Conservation (phyloP, 805 yeast species). For the Candida glaebosa region DNA sequence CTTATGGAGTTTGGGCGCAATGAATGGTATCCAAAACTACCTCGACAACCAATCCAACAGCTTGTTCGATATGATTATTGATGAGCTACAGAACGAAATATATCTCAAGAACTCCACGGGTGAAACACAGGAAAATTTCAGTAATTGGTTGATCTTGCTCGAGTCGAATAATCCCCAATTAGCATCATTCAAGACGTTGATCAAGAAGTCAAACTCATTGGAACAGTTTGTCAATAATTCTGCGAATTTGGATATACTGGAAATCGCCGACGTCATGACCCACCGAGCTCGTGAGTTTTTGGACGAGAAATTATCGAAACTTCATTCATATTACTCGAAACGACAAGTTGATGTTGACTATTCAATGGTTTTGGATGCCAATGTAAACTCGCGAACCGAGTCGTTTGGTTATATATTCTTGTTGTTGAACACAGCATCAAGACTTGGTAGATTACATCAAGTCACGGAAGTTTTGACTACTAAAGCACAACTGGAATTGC, state of each 20-base stretch:
- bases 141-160: conserved; percentile 21
- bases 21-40: conserved; percentile 47
- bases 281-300: conserved; percentile 29
- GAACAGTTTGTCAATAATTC: conserved; percentile 55
- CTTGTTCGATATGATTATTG: conserved; percentile 69
- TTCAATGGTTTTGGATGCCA: conserved; percentile 29
- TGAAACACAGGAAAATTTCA: conserved; percentile 9
- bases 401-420: conserved; percentile 54
- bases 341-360: conserved; percentile 19
- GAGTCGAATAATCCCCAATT: conserved; percentile 32
- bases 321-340: conserved; percentile 21
- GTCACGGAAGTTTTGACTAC: conserved; percentile 53
- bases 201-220: conserved; percentile 35
- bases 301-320: conserved; percentile 23
- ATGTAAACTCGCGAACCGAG: conserved; percentile 27
- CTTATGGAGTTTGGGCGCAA: conserved; percentile 56
- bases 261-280: conserved; percentile 40
- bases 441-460: conserved; percentile 57
- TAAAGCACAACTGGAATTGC: conserved; percentile 59
- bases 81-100: conserved; percentile 69
- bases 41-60: conserved; percentile 55
- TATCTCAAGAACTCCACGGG: conserved; percentile 44
- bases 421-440: conserved; percentile 54
- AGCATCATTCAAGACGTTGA: conserved; percentile 30
- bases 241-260: conserved; percentile 55